Base-by-base conservation (phyloP, 2,329 filamentous ascomycete genomes). In the Coniochaeta sp. region DNA sequence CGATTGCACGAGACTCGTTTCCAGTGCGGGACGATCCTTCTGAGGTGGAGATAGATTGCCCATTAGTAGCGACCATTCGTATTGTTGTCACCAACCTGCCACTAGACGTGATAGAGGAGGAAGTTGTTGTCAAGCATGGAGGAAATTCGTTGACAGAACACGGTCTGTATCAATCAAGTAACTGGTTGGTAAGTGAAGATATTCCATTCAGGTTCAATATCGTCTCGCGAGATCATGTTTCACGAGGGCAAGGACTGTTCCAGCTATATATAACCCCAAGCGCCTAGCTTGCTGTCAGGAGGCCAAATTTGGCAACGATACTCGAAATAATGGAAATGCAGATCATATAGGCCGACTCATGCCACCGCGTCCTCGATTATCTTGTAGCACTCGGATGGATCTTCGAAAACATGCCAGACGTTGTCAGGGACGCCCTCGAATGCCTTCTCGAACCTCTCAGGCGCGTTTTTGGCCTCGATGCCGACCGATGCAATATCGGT, bases 351-450 rank as follows among this genome's bases (percentile, higher is more conserved):
- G n/a, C n/a, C n/a, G n/a, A n/a, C 56, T 58, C 38, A 58, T 12
- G 56, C 34, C 14, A 58, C 34, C 3, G 56, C 56, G 44, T 44
- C 38, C 6, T 44, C 38, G n/a, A 58, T 44, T 11, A 58, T 44
- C 34, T 12, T 31, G 56, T 58, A 58, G 67, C 84, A 87, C 74
- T 96, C 90, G 43, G 79, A 76, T 0, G 93, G 86, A 31, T 91
- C 82, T 61, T 91, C 85, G 71, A 96, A 98, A 0, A 96, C 87
- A 68, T 87, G 84, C 93, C 93, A 98, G 0, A 86, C 73, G 28
- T 60, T 66, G 66, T 63, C 44, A 28, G 92, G 90, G 9, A 97
- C 79, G 44, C 81, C 86, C 65, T 87, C 79, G 71, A 98, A 98
- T 0, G 93, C 93, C 67, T 86, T 84, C 70, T 92, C 86, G 68